A percentile compares a stretch with the other conserved stretches of the same genome.
Evolutionary conservation across 441 rosid species (phyloP).

Genomic region (Populus hybrid): DNA sequence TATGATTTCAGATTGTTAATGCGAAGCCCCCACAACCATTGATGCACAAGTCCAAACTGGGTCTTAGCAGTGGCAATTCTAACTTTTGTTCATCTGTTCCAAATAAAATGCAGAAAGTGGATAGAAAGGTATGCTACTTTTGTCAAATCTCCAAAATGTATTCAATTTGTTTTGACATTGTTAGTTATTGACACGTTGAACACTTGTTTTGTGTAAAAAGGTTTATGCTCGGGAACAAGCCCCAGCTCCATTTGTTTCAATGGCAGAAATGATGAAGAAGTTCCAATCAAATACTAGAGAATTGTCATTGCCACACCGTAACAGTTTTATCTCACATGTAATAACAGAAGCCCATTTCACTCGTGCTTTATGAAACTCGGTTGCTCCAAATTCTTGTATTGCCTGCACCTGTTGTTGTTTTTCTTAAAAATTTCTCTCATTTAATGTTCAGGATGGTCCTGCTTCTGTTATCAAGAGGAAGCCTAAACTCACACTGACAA

Average conservation of each 20-base stretch:
- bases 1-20: conserved; percentile 64
- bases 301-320: conserved; percentile 47
- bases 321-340: conserved; percentile 51
- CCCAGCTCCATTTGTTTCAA: conserved; percentile 65
- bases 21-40: conserved; percentile 58
- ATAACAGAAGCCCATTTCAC: conserved; percentile 5
- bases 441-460: conserved; percentile 27
- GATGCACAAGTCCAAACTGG: conserved; percentile 79
- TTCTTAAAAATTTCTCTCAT: conserved; percentile 8
- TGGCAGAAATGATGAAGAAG: conserved; percentile 85
- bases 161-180: background rate
- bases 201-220: conserved; percentile 30
- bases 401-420: background rate
- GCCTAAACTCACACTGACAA: conserved; percentile 73
- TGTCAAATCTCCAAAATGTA: background rate
- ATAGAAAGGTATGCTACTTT: conserved; percentile 64
- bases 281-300: conserved; percentile 86
- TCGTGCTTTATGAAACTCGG: background rate
- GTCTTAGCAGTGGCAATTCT: conserved; percentile 44
- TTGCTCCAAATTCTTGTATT: background rate
- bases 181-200: background rate
- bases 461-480: conserved; percentile 49
- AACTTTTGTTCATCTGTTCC: conserved; percentile 38
- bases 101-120: conserved; percentile 47
- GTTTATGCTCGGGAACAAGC: conserved; percentile 64